phyloP scores from a whole-genome alignment of 768 basidiomycete species.

The Rhizopogon vesiculosus region DNA sequence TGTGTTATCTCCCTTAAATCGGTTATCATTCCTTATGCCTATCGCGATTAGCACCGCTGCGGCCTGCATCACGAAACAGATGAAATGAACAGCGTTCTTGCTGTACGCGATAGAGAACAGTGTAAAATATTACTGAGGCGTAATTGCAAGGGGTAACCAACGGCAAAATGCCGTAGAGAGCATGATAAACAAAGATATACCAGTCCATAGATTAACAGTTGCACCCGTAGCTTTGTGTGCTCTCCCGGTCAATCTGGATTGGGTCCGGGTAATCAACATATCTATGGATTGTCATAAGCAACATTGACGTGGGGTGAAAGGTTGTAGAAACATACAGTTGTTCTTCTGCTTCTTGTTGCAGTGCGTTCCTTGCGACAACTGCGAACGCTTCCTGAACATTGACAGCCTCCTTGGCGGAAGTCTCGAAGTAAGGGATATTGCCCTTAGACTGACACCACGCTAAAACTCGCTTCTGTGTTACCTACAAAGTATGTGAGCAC shows the following conservation, averaged over 20 bases:
- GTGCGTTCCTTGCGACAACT: constrained; percentile 98
- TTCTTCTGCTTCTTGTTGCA: constrained; percentile 96
- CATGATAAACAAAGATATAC: constrained; percentile 22
- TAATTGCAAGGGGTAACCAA: constrained; percentile 28
- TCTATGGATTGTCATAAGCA: constrained; percentile 39
- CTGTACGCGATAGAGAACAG: constrained; percentile 8
- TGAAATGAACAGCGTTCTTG: constrained; percentile 3
- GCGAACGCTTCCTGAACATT: constrained; percentile 99
- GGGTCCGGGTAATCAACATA: constrained; percentile 99
- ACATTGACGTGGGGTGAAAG: constrained; percentile 6
- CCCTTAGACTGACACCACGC: constrained; percentile 99
- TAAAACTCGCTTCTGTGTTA: constrained; percentile 99
- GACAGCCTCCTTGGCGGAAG: constrained; percentile 99
- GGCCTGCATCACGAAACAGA: constrained; percentile 20
- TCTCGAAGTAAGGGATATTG: constrained; percentile 99
- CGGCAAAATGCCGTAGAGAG: constrained; percentile 17
- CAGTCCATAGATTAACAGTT: constrained; percentile 58
- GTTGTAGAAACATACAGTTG: constrained; percentile 62
- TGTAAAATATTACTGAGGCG: constrained; percentile 32
- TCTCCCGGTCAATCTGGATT: constrained; percentile 93
- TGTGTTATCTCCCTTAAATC: constrained; percentile 11
- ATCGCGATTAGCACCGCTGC: neutral
- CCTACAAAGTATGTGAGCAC: constrained; percentile 41
- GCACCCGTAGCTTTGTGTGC: constrained; percentile 87
- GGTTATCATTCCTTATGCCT: neutral